A percentile compares a stretch with the other conserved stretches of the same genome.
phyloP scores from a whole-genome alignment of 164 flowering plant genomes.

The Tinospora cordifolia region DNA sequence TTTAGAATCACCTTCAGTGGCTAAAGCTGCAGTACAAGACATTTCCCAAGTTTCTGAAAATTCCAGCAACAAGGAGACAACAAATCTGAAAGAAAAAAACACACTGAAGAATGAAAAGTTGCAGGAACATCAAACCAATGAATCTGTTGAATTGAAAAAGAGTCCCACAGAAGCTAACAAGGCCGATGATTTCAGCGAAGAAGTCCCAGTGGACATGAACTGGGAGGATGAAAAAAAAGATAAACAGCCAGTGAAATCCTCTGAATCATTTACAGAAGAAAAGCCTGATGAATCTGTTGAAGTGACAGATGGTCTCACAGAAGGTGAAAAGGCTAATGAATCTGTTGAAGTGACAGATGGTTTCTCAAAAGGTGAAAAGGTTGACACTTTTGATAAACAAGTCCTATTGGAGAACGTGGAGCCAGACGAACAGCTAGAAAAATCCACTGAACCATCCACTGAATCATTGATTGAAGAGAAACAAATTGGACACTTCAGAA shows the following conservation, averaged over 20 bases:
- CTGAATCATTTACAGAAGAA: conserved; percentile 11
- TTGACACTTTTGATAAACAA: neutral
- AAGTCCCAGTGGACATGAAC: conserved; percentile 2
- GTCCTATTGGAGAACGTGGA: neutral
- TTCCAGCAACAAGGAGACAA: conserved; percentile 12
- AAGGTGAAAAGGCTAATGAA: neutral
- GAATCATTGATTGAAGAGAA: conserved; percentile 2
- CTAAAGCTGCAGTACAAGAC: conserved; percentile 20
- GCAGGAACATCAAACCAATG: conserved; percentile 13
- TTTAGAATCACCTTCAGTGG: conserved; percentile 28
- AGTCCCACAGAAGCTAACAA: neutral
- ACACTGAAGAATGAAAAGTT: conserved; percentile 11
- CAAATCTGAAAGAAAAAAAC: conserved; percentile 7
- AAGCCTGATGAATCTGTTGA: conserved; percentile 2
- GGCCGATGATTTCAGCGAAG: neutral
- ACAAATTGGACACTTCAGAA: neutral
- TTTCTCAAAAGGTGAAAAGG: neutral
- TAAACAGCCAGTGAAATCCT: conserved; percentile 3
- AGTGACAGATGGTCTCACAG: neutral
- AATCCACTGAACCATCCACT: conserved; percentile 6
- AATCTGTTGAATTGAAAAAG: conserved; percentile 3
- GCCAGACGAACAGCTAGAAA: neutral
- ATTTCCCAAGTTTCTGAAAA: conserved; percentile 17
- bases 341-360: neutral
- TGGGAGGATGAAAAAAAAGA: conserved; percentile 8